Conservation (phyloP, 176 grass and related monocot species). For the Paspalum vaginatum region DNA sequence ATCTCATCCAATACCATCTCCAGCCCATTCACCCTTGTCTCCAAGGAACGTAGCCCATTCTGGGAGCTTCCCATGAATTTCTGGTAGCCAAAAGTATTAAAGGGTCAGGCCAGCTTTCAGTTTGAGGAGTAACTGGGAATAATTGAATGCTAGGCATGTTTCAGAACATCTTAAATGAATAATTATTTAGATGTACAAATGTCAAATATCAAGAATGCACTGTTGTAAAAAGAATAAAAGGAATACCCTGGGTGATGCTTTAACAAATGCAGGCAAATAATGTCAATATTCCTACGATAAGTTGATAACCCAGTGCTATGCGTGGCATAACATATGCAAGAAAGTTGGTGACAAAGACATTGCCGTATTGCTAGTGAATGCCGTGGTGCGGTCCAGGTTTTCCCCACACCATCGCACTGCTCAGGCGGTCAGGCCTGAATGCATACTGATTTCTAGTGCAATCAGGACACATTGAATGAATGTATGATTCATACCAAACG, state of each 20-base stretch:
- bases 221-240: not conserved
- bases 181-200: too few relatives aligned
- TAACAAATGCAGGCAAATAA: not conserved
- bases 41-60: constrained; percentile 81
- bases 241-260: not conserved
- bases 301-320: not conserved
- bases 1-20: constrained; percentile 89
- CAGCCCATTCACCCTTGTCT: constrained; percentile 82
- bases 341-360: constrained; percentile 20
- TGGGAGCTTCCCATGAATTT: constrained; percentile 97
- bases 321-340: constrained; percentile 2
- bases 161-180: not conserved
- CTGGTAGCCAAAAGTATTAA: constrained; percentile 47
- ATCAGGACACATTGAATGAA: constrained; percentile 42
- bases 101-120: constrained; percentile 8
- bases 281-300: constrained; percentile 8
- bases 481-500: constrained; percentile 27
- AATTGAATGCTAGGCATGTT: not conserved
- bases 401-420: constrained; percentile 35
- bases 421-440: constrained; percentile 27
- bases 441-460: constrained; percentile 10
- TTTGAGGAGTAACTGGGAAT: constrained; percentile 7
- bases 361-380: constrained; percentile 33
- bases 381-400: constrained; percentile 4
- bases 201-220: not conserved